These are phyloP conservation scores for Phanerochaete sordida DNA, from an alignment of 768 basidiomycete species.

Conservation along the genomic window DNA sequence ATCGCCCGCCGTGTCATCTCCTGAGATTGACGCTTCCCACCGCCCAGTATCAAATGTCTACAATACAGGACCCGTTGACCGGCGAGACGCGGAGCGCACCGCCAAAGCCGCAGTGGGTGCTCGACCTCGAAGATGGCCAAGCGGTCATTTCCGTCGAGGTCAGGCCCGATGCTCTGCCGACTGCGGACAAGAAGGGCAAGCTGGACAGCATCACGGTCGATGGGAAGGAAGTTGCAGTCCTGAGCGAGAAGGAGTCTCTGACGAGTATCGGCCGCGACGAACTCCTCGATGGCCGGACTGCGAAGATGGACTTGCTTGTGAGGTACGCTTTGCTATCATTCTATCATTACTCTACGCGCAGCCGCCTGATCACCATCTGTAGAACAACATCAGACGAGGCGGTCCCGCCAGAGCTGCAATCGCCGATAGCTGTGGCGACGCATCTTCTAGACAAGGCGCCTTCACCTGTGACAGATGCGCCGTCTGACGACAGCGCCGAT, in stretches of 20 bases:
- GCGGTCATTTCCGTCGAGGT: conserved; percentile 57
- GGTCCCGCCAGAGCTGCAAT: conserved; percentile 57
- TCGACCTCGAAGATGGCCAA: conserved; percentile 57
- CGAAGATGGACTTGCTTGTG: conserved; percentile 63
- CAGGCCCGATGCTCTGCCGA: conserved; percentile 36
- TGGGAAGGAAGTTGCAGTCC: conserved; percentile 40
- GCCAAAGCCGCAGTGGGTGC: conserved; percentile 70
- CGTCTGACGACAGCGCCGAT: conserved; percentile 11
- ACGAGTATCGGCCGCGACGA: conserved; percentile 72
- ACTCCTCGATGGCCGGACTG: conserved; percentile 65
- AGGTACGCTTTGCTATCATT: conserved; percentile 41
- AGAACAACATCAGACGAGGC: conserved; percentile 33
- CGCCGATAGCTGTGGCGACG: conserved; percentile 58
- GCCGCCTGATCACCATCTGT: not conserved
- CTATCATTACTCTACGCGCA: conserved; percentile 4
- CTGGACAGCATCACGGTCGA: conserved; percentile 40
- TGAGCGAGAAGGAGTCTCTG: conserved; percentile 75
- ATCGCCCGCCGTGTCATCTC: conserved; percentile 63
- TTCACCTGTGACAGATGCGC: conserved; percentile 12
- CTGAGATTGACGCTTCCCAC: conserved; percentile 79
- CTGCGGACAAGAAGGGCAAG: conserved; percentile 23
- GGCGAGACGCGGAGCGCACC: conserved; percentile 59
- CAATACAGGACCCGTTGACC: conserved; percentile 78
- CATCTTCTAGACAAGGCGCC: conserved; percentile 47
- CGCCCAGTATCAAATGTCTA: conserved; percentile 71